Base-by-base conservation (phyloP, 352 stramenopile species). In the Pythium phragmitis region DNA sequence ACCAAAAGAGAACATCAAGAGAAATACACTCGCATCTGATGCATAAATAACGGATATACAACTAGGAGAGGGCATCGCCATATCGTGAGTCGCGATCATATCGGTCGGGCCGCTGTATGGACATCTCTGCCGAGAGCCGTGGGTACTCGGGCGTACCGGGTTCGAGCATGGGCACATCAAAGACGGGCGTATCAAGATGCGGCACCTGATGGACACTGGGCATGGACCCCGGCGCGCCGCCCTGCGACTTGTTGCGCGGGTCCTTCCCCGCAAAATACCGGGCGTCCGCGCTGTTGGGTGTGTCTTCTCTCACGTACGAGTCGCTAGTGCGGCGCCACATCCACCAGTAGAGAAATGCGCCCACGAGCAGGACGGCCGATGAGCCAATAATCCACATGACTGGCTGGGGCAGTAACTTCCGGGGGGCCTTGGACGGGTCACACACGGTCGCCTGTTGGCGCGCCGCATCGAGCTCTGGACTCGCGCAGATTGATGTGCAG, bases 161-260 rank as follows among this genome's bases (percentile, higher is more conserved):
- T 45, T 63, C 56, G 43, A 63, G 54, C 30, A 63, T 41, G n/a
- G 56, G 56, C 45, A 46, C 55, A 33, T 63, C 56, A 34, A 45
- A 19, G 4, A 26, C 36, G 14, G 28, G 23, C 30, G 33, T 39
- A 6, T 39, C 34, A 13, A 39, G 34, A 33, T 55, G 19, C n/a
- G 45, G 9, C 41, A 46, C 14, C 11, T 30, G 45, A 13, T 33
- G 26, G n/a, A 50, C 12, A 16, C 45, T 50, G 45, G 45, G 19
- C 45, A 50, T 19, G 9, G 45, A 50, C 2, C n/a, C 45, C 45
- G 5, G 21, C 17, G 16, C 17, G 17, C 43, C 43, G 3, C 7
- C 45, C 26, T 30, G 26, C 6, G 45, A 26, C 45, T 50, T 50
- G 45, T 50, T 8, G 7, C 7, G 19, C n/a, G n/a, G 7, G 21